Conservation (phyloP, 1,284 basidiomycete species). For the Porodaedalea pini region DNA sequence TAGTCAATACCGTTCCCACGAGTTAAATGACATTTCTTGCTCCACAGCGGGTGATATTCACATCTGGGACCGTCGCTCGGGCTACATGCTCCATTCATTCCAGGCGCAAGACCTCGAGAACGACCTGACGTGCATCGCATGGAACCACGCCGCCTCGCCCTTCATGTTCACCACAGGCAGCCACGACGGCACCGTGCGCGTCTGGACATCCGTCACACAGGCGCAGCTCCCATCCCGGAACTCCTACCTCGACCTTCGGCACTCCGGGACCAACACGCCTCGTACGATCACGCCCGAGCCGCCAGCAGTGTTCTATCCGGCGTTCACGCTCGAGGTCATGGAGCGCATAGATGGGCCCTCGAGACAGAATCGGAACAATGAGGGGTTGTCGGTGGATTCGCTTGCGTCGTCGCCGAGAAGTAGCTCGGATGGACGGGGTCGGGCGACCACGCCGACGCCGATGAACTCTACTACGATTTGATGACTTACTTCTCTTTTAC, state of each 20-base stretch:
- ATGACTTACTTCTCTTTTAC: too few relatives aligned
- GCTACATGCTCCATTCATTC: slow-evolving; percentile 60
- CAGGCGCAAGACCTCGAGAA: slow-evolving; percentile 55
- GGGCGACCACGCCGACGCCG: background rate
- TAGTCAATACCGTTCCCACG: background rate
- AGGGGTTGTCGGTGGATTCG: background rate
- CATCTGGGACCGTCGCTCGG: slow-evolving; percentile 81
- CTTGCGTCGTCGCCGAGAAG: background rate
- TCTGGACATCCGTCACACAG: slow-evolving; percentile 48
- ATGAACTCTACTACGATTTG: background rate
- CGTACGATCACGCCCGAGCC: slow-evolving; percentile 15
- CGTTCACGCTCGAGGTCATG: slow-evolving; percentile 9
- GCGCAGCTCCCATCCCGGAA: slow-evolving; percentile 1
- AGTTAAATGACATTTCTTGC: slow-evolving; percentile 8
- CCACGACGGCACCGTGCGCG: slow-evolving; percentile 67
- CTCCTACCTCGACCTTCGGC: slow-evolving; percentile 16
- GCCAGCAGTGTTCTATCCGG: background rate
- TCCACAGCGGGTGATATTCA: slow-evolving; percentile 68
- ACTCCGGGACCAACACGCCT: slow-evolving; percentile 13
- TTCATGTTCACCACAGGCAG: slow-evolving; percentile 79
- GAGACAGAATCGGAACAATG: background rate
- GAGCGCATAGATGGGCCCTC: slow-evolving; percentile 1
- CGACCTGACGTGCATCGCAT: slow-evolving; percentile 72
- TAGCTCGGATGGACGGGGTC: background rate
- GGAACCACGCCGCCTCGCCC: slow-evolving; percentile 65